Percentiles rank a stretch among this genome's conserved stretches.
Evolutionary conservation across 371 early-diverging fungal species (phyloP).

Genomic region (Mucor sp.): DNA sequence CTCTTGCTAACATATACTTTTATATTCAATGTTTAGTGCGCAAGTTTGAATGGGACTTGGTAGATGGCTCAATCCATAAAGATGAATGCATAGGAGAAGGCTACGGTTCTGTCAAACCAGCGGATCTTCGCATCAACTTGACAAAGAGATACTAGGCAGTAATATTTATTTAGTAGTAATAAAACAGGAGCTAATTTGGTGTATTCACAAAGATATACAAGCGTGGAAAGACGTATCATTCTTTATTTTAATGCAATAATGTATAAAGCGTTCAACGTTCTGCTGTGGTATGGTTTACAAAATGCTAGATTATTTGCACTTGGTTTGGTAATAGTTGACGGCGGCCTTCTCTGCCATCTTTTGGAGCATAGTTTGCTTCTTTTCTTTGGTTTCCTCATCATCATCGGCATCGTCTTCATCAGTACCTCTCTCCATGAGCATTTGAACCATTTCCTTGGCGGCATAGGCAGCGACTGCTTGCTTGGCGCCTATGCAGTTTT

Average conservation of each 20-base stretch:
- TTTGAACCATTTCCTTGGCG: constrained; percentile 45
- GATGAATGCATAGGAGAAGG: constrained; percentile 2
- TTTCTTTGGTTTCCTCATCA: constrained; percentile 26
- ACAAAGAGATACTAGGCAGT: constrained; percentile 14
- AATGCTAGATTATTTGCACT: constrained; percentile 3
- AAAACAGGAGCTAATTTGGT: too few species aligned
- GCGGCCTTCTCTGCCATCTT: constrained; percentile 32
- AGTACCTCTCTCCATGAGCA: constrained; percentile 28
- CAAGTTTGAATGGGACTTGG: constrained; percentile 20
- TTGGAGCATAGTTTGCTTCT: constrained; percentile 27
- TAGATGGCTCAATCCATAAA: constrained; percentile 21
- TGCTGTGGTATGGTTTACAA: too few species aligned
- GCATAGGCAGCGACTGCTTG: constrained; percentile 55
- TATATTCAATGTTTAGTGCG: constrained; percentile 4
- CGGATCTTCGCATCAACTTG: background rate
- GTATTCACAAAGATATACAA: too few species aligned
- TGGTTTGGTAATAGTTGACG: constrained; percentile 24
- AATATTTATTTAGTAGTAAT: too few species aligned
- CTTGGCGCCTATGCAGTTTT: constrained; percentile 31
- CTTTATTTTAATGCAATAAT: background rate
- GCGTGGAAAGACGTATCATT: too few species aligned
- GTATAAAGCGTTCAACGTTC: too few species aligned
- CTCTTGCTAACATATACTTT: background rate
- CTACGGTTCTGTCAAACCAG: background rate
- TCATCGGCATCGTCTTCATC: constrained; percentile 30